Percentiles rank a stretch among this genome's conserved stretches.
These are phyloP conservation scores for Adansonia madagascariensis DNA, from an alignment of 441 rosid genomes.

Conservation along the genomic window DNA sequence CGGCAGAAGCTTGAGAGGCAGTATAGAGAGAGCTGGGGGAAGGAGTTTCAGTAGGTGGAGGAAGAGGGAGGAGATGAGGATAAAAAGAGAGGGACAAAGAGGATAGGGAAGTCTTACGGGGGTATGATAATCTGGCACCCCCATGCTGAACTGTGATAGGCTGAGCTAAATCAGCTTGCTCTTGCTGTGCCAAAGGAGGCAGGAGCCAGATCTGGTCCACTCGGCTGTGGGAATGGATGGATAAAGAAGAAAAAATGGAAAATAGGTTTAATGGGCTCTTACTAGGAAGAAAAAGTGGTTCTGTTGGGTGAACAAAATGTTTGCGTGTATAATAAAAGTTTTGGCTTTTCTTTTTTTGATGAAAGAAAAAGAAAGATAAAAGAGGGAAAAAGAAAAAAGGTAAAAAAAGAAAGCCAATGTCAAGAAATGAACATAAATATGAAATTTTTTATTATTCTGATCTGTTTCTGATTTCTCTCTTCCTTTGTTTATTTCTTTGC, in stretches of 20 bases:
- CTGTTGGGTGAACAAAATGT: constrained; percentile 3
- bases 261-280: constrained; percentile 9
- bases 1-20: constrained; percentile 3
- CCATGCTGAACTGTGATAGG: background rate
- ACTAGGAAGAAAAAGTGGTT: constrained; percentile 11
- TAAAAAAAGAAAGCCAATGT: background rate
- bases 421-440: background rate
- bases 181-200: background rate
- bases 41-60: background rate
- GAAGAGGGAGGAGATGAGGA: background rate
- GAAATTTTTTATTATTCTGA: constrained; percentile 7
- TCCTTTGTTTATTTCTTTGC: background rate
- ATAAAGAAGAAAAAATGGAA: constrained; percentile 8
- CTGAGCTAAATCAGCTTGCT: background rate
- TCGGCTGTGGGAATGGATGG: background rate
- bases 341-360: background rate
- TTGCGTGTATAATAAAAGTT: background rate
- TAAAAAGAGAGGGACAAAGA: background rate
- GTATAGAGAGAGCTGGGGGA: background rate
- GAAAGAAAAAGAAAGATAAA: background rate
- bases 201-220: constrained; percentile 3
- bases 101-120: background rate
- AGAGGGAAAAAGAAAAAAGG: background rate
- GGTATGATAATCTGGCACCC: background rate
- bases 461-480: background rate